A percentile compares a stretch with the other conserved stretches of the same genome.
These are phyloP conservation scores for Chloromonas sp. DNA, from an alignment of 163 green algal genomes.

Conservation along the genomic window DNA sequence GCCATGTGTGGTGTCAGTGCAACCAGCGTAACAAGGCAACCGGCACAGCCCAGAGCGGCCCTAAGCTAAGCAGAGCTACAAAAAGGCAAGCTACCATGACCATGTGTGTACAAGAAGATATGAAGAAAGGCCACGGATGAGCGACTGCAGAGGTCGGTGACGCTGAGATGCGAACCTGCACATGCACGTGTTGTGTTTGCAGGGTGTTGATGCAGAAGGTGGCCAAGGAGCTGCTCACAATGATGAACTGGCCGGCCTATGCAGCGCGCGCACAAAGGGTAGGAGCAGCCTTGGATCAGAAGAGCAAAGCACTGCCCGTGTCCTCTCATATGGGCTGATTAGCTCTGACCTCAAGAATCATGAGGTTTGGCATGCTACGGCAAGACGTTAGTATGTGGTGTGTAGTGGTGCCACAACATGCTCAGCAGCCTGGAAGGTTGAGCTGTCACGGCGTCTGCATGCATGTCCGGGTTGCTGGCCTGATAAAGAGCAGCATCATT, in stretches of 20 bases:
- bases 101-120: too few relatives aligned
- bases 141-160: too few relatives aligned
- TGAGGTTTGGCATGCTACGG: neutral
- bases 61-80: too few relatives aligned
- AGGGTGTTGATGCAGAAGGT: conserved; percentile 91
- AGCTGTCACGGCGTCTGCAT: neutral
- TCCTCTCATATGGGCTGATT: neutral
- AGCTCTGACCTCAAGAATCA: neutral
- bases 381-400: neutral
- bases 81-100: too few relatives aligned
- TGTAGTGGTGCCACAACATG: neutral
- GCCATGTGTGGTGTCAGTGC: too few relatives aligned
- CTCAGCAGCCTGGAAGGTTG: neutral
- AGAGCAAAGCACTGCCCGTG: neutral
- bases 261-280: conserved; percentile 36
- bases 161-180: too few relatives aligned
- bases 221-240: conserved; percentile 81
- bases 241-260: conserved; percentile 34
- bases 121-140: too few relatives aligned
- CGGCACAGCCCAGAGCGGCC: too few relatives aligned
- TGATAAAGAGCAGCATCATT: neutral
- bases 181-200: neutral
- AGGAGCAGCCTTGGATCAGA: neutral
- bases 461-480: too few relatives aligned
- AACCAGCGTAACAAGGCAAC: too few relatives aligned